Evolutionary conservation across 23 red algal species (phyloP), one percentile per base, ranked within the genome.

Genomic region (Gracilariopsis chorda): DNA sequence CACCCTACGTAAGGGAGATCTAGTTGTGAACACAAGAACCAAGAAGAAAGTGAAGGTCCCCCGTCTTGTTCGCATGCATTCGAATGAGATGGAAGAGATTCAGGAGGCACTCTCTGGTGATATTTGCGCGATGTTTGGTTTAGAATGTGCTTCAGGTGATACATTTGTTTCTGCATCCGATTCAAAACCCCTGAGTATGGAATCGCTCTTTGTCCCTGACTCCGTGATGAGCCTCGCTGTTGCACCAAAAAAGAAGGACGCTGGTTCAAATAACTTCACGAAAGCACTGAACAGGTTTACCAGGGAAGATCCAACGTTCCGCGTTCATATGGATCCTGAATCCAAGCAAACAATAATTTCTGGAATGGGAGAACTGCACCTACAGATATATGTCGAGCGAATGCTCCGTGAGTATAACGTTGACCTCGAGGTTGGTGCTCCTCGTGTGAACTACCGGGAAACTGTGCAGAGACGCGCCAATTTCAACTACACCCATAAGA

Each of bases 311-410:
- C 97, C 97, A 39, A 99, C 97, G 9, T 96, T 99, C 52, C 97
- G 93, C 16, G 88, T 95, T 28, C 79, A 89, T 42, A 78, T 91
- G 34, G 97, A 99, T 78, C 93, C 83, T 24, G 97, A 99, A 79
- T 90, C 93, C 12, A 94, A 96, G 43, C 79, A 99, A 78, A 94
- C 92, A 5, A 96, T 99, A 53, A 99, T 99, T 60, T 78, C 83
- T 17, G 97, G 97, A 46, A 99, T 99, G 97, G 97, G 97, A 21
- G 97, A 99, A 77, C 90, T 99, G 10, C 97, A 99, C 45, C 73
- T 99, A 9, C 84, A 99, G 48, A 92, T 99, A 55, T 99, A 99
- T 64, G 87, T 96, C 11, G 93, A 96, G 51, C 93, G 97, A 13
- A 95, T 99, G 93, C 82, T 82, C 55, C 93, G 97, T 7, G 97